These are phyloP conservation scores for Lasiosphaeria hispida DNA, from an alignment of 495 filamentous ascomycete genomes.

Conservation along the genomic window DNA sequence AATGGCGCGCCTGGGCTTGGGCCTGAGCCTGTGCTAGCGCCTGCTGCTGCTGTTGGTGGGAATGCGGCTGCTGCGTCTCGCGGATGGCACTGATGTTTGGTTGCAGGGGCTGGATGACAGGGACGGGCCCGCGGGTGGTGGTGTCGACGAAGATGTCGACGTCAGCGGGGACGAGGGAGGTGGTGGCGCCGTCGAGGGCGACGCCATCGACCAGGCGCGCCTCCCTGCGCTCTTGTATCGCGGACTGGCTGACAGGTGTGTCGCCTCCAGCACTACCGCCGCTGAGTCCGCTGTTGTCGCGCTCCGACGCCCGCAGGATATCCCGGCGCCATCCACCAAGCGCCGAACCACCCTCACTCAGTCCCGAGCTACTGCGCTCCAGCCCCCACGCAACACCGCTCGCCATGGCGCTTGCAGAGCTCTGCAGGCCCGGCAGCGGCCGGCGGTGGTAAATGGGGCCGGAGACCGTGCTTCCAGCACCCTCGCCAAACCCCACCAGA, in stretches of 20 bases:
- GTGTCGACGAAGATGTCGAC: conserved; percentile 46
- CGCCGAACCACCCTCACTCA: conserved; percentile 36
- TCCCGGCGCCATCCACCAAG: background rate
- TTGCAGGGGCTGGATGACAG: conserved; percentile 30
- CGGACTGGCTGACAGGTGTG: conserved; percentile 40
- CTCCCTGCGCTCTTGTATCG: conserved; percentile 40
- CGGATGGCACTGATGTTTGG: conserved; percentile 32
- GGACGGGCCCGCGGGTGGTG: conserved; percentile 40
- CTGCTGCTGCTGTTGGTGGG: conserved; percentile 17
- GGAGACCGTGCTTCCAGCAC: conserved; percentile 73
- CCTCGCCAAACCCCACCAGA: conserved; percentile 84
- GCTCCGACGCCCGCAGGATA: conserved; percentile 4
- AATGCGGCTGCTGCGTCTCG: conserved; percentile 32
- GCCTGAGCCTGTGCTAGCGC: conserved; percentile 18
- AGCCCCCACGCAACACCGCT: conserved; percentile 27
- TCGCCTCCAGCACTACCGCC: conserved; percentile 27
- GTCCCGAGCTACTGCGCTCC: conserved; percentile 43
- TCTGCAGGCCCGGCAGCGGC: conserved; percentile 25
- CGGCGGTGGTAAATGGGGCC: conserved; percentile 65
- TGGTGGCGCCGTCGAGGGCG: conserved; percentile 31
- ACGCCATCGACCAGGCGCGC: conserved; percentile 48
- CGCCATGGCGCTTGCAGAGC: conserved; percentile 24
- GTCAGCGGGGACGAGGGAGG: conserved; percentile 4
- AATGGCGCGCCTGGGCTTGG: conserved; percentile 8
- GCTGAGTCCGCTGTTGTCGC: conserved; percentile 10